Evolutionary conservation across 2,329 filamentous ascomycete species (phyloP).

Genomic region (Fusarium temperatum): DNA sequence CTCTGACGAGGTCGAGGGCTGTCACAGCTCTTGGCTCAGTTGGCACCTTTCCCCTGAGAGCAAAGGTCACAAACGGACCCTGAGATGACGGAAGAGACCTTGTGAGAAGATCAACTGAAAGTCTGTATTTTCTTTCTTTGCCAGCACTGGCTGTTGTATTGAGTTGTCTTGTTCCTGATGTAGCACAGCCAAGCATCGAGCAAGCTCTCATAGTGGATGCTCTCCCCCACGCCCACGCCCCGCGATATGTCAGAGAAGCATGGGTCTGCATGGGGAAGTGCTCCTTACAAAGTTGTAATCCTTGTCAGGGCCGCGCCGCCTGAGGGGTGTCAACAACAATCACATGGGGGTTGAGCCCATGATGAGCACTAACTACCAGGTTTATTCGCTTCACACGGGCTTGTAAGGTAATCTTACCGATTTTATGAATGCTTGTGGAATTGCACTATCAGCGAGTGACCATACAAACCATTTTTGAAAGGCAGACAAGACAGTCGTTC

Average conservation of each 20-base stretch:
- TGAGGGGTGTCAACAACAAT: conserved; percentile 22
- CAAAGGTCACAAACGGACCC: conserved; percentile 24
- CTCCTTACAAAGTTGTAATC: conserved; percentile 10
- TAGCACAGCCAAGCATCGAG: background rate
- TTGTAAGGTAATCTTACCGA: background rate
- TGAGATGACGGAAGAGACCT: conserved; percentile 23
- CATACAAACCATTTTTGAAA: conserved; percentile 4
- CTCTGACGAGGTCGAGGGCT: conserved; percentile 20
- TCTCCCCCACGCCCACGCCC: conserved; percentile 31
- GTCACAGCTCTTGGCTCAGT: background rate
- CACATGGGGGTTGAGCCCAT: conserved; percentile 8
- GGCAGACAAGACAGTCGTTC: background rate
- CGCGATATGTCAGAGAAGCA: conserved; percentile 32
- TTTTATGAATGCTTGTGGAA: background rate
- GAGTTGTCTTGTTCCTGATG: background rate
- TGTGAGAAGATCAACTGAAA: background rate
- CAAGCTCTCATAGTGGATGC: conserved; percentile 8
- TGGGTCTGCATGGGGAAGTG: conserved; percentile 29
- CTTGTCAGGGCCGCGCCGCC: conserved; percentile 11
- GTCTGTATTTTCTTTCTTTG: background rate
- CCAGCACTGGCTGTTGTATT: background rate
- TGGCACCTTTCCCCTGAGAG: background rate
- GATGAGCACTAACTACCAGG: conserved; percentile 14
- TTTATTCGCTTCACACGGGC: conserved; percentile 1
- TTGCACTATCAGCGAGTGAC: background rate